Conservation (phyloP, 129 eudicot genomes). For the Erigeron canadensis region DNA sequence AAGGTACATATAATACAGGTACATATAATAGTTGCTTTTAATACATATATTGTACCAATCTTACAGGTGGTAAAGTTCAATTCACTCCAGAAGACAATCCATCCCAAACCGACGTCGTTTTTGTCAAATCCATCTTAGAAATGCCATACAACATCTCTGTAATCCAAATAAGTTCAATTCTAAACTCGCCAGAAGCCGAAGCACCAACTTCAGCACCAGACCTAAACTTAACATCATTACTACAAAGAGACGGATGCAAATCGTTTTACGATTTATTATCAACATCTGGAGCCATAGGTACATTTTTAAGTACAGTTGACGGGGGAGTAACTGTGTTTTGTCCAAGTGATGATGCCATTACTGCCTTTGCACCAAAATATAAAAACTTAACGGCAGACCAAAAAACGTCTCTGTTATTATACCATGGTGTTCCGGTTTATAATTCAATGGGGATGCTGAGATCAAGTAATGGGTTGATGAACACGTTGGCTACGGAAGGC, state of each 20-base stretch:
- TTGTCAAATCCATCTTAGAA: constrained; percentile 61
- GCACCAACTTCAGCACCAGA: constrained; percentile 71
- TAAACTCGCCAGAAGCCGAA: constrained; percentile 72
- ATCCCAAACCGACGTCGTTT: constrained; percentile 36
- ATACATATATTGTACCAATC: not conserved
- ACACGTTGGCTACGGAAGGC: constrained; percentile 85
- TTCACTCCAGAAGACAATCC: constrained; percentile 59
- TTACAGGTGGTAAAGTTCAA: constrained; percentile 65
- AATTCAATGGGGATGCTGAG: constrained; percentile 75
- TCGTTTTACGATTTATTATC: constrained; percentile 53
- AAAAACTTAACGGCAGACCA: constrained; percentile 62
- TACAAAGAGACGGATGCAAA: constrained; percentile 64
- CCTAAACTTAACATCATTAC: constrained; percentile 46
- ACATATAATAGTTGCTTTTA: not conserved
- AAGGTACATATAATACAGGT: too few relatives aligned
- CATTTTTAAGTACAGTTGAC: constrained; percentile 42
- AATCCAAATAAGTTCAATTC: constrained; percentile 59
- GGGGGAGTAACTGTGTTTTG: constrained; percentile 82
- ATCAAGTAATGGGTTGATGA: constrained; percentile 74
- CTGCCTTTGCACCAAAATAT: constrained; percentile 65
- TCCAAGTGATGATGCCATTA: constrained; percentile 53
- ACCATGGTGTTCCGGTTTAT: constrained; percentile 75
- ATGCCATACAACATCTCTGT: constrained; percentile 76
- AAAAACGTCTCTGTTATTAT: constrained; percentile 54
- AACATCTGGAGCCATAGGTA: constrained; percentile 50